These are phyloP conservation scores for Pseudohalonectria lignicola DNA, from an alignment of 2,329 filamentous ascomycete genomes.

Conservation along the genomic window DNA sequence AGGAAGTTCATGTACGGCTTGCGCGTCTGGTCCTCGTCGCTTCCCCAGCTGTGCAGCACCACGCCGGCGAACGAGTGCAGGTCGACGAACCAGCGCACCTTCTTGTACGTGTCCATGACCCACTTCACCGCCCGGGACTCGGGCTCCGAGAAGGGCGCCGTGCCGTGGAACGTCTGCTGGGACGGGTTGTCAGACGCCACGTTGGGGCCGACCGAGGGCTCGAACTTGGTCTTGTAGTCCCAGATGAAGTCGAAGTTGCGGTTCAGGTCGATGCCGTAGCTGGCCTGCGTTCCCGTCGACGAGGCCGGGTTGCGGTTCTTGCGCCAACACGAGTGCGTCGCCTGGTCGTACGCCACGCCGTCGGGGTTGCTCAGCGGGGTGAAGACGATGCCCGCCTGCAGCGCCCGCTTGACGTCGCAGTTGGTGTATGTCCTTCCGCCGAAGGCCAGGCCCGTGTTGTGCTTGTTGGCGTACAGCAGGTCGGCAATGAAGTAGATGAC, in stretches of 20 bases:
- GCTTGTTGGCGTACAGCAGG: constrained; percentile 39
- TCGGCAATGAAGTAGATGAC: constrained; percentile 48
- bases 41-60: constrained; percentile 46
- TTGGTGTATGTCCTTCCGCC: constrained; percentile 39
- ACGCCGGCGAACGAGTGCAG: constrained; percentile 42
- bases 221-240: constrained; percentile 36
- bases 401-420: constrained; percentile 36
- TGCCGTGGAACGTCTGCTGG: constrained; percentile 35
- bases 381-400: constrained; percentile 41
- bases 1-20: constrained; percentile 36
- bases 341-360: constrained; percentile 39
- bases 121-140: constrained; percentile 44
- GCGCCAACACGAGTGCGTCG: constrained; percentile 38
- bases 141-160: constrained; percentile 39
- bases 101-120: constrained; percentile 35
- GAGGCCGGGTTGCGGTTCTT: constrained; percentile 40
- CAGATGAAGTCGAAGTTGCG: constrained; percentile 48
- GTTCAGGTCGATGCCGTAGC: constrained; percentile 40
- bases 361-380: constrained; percentile 43
- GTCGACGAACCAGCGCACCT: constrained; percentile 46
- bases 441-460: constrained; percentile 36
- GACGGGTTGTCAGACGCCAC: constrained; percentile 30
- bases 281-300: constrained; percentile 16
- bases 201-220: constrained; percentile 20
- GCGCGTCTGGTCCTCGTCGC: constrained; percentile 37